Percentiles rank a stretch among this genome's conserved stretches.
These are phyloP conservation scores for Furcasterigmium furcatum DNA, from an alignment of 2,329 filamentous ascomycete genomes.

Conservation along the genomic window DNA sequence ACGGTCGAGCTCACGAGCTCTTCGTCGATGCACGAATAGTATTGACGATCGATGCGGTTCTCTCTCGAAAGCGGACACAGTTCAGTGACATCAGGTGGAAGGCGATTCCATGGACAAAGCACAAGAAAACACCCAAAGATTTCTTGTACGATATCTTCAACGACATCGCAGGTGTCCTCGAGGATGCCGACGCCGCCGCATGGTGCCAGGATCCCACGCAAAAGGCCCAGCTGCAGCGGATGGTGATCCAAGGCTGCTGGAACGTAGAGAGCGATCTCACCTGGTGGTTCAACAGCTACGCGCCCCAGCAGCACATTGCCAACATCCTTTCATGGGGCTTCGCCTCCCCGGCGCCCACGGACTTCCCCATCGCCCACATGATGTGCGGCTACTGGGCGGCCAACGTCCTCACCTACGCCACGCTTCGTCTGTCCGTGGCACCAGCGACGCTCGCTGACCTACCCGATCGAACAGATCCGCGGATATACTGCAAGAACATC, in stretches of 20 bases:
- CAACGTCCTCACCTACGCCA: slow-evolving; percentile 6
- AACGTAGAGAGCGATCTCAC: slow-evolving; percentile 8
- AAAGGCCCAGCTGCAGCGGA: not conserved
- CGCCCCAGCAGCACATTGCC: slow-evolving; percentile 3
- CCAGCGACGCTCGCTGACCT: not conserved
- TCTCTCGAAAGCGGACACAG: slow-evolving; percentile 14
- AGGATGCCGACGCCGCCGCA: slow-evolving; percentile 19
- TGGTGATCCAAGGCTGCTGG: slow-evolving; percentile 9
- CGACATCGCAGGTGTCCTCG: slow-evolving; percentile 20
- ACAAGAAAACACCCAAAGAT: slow-evolving; percentile 23
- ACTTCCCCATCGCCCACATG: slow-evolving; percentile 7
- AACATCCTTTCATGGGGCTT: slow-evolving; percentile 2
- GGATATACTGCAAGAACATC: not conserved
- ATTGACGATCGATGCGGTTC: slow-evolving; percentile 9
- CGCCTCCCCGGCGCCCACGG: slow-evolving; percentile 6
- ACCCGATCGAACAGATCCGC: not conserved
- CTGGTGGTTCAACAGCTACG: slow-evolving; percentile 8
- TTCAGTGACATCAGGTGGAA: slow-evolving; percentile 26
- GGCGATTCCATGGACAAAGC: slow-evolving; percentile 23
- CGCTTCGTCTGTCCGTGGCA: too few species aligned
- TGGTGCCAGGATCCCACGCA: slow-evolving; percentile 3
- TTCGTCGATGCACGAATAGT: slow-evolving; percentile 15
- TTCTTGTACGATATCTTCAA: slow-evolving; percentile 24
- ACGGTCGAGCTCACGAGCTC: slow-evolving; percentile 14
- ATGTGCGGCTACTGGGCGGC: slow-evolving; percentile 10